These are phyloP conservation scores for Manihot esculenta DNA, from an alignment of 441 rosid genomes.

Conservation along the genomic window DNA sequence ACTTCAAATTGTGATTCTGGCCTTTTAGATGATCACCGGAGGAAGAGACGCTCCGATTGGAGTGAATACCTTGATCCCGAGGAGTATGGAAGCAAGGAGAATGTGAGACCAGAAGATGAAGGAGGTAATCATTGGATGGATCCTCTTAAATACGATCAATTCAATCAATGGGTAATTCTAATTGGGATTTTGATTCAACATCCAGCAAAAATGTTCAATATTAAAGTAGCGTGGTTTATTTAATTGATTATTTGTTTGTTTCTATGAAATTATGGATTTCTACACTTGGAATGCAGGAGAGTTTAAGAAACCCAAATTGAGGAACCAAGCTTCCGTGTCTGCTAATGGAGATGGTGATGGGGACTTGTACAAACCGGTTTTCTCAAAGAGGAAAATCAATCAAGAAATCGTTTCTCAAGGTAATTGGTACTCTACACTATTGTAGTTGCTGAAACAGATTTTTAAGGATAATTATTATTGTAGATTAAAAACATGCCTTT, in stretches of 20 bases:
- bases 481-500: too few relatives aligned
- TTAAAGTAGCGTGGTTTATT: background rate
- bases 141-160: conserved; percentile 1
- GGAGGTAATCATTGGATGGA: conserved; percentile 1
- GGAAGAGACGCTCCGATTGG: conserved; percentile 57
- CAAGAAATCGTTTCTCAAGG: conserved; percentile 21
- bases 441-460: background rate
- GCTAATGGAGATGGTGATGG: conserved; percentile 6
- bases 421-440: background rate
- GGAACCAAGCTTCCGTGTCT: conserved; percentile 10
- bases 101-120: conserved; percentile 19
- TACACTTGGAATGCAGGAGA: background rate
- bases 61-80: conserved; percentile 52
- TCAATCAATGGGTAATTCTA: background rate
- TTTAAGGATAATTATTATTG: too few relatives aligned
- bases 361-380: conserved; percentile 30
- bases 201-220: too few relatives aligned
- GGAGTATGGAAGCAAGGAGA: conserved; percentile 12
- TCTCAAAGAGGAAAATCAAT: conserved; percentile 24
- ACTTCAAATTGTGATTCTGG: background rate
- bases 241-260: background rate
- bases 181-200: background rate
- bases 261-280: background rate
- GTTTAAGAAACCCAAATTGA: conserved; percentile 48
- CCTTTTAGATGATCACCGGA: conserved; percentile 1